Evolutionary conservation across 768 basidiomycete species (phyloP), one percentile per base, ranked within the genome.

Genomic region (Mycena vitilis): DNA sequence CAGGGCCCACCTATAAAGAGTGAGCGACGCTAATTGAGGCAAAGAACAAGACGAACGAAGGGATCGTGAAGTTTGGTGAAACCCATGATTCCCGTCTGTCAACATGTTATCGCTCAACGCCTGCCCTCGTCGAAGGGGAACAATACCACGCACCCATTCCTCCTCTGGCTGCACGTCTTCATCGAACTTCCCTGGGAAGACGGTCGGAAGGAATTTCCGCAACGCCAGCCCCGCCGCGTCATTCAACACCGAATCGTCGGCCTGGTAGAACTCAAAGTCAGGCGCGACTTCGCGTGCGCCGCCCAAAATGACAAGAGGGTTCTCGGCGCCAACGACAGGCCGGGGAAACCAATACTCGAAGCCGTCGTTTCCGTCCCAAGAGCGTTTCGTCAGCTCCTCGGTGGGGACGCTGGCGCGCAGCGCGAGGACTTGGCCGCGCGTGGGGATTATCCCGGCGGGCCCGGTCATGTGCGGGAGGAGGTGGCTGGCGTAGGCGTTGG

Each of bases 261-360:
- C 75, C 30, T 78, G 80, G 52, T 87, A 85, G 36, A 78, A 76
- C 76, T 91, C 91, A 63, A 83, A 86, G 12, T 60, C 69, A 0
- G 83, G 84, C 15, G 73, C 75, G 0, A 76, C 74, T 58, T 88
- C 85, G 20, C 93, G 80, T 12, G 82, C 91, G 9, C 93, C 95
- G 10, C 94, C 94, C 0, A 96, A 76, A 49, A 95, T 89, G 45
- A 95, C 79, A 23, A 93, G 77, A 0, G 92, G 91, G 5, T 78
- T 75, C 40, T 82, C 10, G 37, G 65, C 63, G 58, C 66, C 60
- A 74, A 68, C 47, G n/a, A 47, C 16, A 25, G 88, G 88, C 16
- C 94, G 84, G n/a, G 92, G 90, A 75, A 95, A 94, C 91, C 92
- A 95, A 75, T 95, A 95, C 71, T 93, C 91, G 73, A 81, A 85